These are phyloP conservation scores for Pythium biforme DNA, from an alignment of 352 stramenopile species.

Conservation along the genomic window DNA sequence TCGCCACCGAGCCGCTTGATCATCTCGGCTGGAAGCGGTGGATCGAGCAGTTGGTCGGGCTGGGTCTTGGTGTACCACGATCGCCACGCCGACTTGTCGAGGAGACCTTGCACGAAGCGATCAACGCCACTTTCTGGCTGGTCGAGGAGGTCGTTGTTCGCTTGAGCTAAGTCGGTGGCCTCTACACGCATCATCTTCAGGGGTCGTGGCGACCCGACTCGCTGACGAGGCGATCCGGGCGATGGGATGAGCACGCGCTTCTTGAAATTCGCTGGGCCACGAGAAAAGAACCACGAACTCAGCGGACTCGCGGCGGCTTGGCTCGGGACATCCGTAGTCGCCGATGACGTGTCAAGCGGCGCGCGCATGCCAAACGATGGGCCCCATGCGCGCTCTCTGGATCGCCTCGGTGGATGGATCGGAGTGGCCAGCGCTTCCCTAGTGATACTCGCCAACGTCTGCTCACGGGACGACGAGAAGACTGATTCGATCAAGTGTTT, in stretches of 20 bases:
- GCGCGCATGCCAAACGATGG: conserved; percentile 42
- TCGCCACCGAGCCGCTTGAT: conserved; percentile 24
- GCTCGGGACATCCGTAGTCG: background rate
- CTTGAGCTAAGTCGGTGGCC: background rate
- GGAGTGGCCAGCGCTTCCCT: background rate
- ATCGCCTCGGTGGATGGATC: background rate
- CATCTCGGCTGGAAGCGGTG: conserved; percentile 37
- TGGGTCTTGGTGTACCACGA: conserved; percentile 59
- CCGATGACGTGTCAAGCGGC: background rate
- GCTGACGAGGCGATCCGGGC: conserved; percentile 17
- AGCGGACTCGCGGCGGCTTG: conserved; percentile 35
- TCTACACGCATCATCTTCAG: conserved; percentile 18
- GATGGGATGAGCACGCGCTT: conserved; percentile 44
- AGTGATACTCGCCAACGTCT: conserved; percentile 9
- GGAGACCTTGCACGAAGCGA: conserved; percentile 47
- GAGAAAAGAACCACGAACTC: conserved; percentile 69
- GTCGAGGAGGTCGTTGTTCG: background rate
- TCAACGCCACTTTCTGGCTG: conserved; percentile 2
- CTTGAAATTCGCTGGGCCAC: conserved; percentile 59
- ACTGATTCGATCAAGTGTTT: conserved; percentile 21
- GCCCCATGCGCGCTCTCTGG: conserved; percentile 37
- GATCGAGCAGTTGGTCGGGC: conserved; percentile 45
- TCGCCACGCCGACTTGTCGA: conserved; percentile 46
- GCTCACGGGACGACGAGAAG: conserved; percentile 10
- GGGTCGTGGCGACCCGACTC: conserved; percentile 19